phyloP scores from a whole-genome alignment of 192 early-diverging fungal genomes.

The Oehlia diaphana region DNA sequence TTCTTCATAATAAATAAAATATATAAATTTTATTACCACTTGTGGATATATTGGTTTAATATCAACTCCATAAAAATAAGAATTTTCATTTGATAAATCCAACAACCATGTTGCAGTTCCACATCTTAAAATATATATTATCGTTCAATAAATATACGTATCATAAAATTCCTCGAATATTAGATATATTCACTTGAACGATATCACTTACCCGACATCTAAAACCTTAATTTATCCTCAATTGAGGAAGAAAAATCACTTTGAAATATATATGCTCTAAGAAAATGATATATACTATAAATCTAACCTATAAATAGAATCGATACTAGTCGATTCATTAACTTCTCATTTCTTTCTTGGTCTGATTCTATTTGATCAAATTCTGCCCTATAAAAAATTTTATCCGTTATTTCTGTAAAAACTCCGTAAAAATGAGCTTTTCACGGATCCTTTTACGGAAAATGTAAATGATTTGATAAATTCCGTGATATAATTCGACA shows the following conservation, averaged over 20 bases:
- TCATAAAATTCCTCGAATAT: background rate
- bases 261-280: background rate
- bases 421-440: no score
- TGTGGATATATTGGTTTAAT: background rate
- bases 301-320: background rate
- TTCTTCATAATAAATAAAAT: no score
- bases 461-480: no score
- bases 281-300: background rate
- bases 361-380: no score
- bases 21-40: background rate
- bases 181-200: background rate
- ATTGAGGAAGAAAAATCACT: background rate
- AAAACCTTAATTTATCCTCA: background rate
- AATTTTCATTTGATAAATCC: background rate
- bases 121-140: background rate
- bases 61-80: background rate
- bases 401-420: no score
- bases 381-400: no score
- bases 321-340: background rate
- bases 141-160: background rate
- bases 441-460: no score
- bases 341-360: no score
- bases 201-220: background rate
- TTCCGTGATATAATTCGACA: no score
- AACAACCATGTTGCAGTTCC: background rate